Conservation (phyloP, 2,329 filamentous ascomycete genomes). For the Microcyclospora pomicola region DNA sequence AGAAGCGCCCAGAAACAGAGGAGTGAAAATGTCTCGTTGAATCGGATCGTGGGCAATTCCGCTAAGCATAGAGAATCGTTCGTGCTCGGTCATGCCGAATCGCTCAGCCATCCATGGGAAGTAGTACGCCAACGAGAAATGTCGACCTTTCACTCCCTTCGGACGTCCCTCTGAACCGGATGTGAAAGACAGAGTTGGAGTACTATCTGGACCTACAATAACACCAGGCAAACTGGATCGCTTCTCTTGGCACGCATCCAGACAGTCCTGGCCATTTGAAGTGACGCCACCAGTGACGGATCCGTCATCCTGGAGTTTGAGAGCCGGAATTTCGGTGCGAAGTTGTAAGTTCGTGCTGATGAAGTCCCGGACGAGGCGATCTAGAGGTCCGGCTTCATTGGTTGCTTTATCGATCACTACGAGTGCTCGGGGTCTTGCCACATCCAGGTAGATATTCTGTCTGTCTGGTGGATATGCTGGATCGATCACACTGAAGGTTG, state of each 20-base stretch:
- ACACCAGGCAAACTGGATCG: constrained; percentile 52
- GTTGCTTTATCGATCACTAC: constrained; percentile 61
- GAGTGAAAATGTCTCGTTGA: constrained; percentile 72
- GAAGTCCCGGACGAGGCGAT: constrained; percentile 48
- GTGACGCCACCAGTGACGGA: constrained; percentile 52
- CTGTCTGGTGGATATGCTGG: constrained; percentile 69
- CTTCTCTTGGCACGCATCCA: constrained; percentile 40
- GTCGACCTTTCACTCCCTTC: constrained; percentile 76
- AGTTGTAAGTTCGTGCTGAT: constrained; percentile 60
- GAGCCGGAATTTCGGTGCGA: constrained; percentile 58
- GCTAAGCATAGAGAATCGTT: constrained; percentile 67
- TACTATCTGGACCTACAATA: constrained; percentile 73
- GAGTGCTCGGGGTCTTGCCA: constrained; percentile 58
- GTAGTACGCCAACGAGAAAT: constrained; percentile 75
- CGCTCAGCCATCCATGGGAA: constrained; percentile 85
- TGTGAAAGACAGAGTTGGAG: constrained; percentile 51
- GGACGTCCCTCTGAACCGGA: constrained; percentile 61
- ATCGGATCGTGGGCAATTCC: constrained; percentile 65
- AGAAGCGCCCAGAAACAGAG: constrained; percentile 71
- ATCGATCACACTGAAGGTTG: constrained; percentile 54
- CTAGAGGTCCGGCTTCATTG: constrained; percentile 50
- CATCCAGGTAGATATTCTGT: constrained; percentile 72
- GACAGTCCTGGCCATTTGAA: constrained; percentile 49
- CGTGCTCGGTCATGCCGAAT: constrained; percentile 59
- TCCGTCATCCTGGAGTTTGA: constrained; percentile 60